These are phyloP conservation scores for Letharia lupina DNA, from an alignment of 495 filamentous ascomycete genomes.

Conservation along the genomic window DNA sequence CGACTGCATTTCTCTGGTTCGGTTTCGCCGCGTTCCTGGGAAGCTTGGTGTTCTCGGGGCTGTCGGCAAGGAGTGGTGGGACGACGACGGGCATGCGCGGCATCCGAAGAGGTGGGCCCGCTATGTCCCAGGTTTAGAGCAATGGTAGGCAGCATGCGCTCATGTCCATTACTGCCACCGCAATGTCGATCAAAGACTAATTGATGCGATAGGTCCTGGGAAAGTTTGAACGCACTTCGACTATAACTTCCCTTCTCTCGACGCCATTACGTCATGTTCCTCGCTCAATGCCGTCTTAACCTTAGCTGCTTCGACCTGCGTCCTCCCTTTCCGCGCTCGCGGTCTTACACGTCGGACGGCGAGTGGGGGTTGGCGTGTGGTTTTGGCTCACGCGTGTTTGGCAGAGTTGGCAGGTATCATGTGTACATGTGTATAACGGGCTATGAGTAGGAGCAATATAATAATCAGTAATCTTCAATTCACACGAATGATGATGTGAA, in stretches of 20 bases:
- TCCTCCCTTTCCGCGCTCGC: not conserved
- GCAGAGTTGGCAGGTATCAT: not conserved
- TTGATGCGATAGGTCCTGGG: conserved; percentile 10
- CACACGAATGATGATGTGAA: not conserved
- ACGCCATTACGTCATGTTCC: not conserved
- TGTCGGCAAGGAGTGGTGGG: conserved; percentile 29
- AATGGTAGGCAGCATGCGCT: conserved; percentile 20
- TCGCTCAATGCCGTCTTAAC: not conserved
- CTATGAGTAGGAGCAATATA: not conserved
- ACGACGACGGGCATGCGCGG: conserved; percentile 35
- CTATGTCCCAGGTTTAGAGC: conserved; percentile 58
- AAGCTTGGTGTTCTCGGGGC: conserved; percentile 44
- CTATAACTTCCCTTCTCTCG: not conserved
- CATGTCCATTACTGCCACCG: conserved; percentile 17
- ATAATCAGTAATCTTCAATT: not conserved
- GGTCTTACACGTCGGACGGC: not conserved
- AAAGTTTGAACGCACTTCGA: conserved; percentile 15
- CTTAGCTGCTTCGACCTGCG: not conserved
- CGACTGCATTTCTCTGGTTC: conserved; percentile 65
- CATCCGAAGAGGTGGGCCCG: conserved; percentile 41
- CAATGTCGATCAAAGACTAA: not conserved
- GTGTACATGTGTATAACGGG: not conserved
- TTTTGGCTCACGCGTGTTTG: not conserved
- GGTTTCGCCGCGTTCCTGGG: conserved; percentile 52
- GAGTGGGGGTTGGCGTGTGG: not conserved